Percentiles rank a stretch among this genome's conserved stretches.
These are phyloP conservation scores for Cerrena zonata DNA, from an alignment of 1,284 basidiomycete species.

Conservation along the genomic window DNA sequence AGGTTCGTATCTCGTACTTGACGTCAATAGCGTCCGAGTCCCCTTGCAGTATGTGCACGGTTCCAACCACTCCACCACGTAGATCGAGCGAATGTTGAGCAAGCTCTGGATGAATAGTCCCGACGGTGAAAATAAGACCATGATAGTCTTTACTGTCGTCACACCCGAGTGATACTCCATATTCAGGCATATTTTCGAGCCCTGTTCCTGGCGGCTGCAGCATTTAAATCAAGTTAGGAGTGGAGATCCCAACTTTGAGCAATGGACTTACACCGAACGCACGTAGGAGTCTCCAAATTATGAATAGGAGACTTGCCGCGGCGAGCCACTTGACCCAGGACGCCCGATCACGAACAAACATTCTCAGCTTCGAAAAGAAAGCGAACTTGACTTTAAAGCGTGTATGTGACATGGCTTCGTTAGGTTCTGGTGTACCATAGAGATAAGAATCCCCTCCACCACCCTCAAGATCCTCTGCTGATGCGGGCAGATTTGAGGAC, in stretches of 20 bases:
- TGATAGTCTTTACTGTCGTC: constrained; percentile 35
- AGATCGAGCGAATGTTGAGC: constrained; percentile 42
- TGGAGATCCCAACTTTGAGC: not conserved
- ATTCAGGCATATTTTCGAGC: constrained; percentile 49
- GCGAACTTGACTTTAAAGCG: not conserved
- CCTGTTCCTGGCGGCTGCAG: constrained; percentile 42
- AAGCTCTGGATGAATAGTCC: constrained; percentile 14
- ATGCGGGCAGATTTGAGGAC: not conserved
- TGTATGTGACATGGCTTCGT: not conserved
- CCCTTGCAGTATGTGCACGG: constrained; percentile 42
- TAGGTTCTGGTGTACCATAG: not conserved
- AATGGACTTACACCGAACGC: not conserved
- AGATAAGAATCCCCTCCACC: not conserved
- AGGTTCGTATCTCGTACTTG: constrained; percentile 44
- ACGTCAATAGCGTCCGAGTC: constrained; percentile 35
- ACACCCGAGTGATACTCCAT: constrained; percentile 49
- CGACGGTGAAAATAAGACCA: constrained; percentile 38
- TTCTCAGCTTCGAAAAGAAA: not conserved
- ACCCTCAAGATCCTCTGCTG: not conserved
- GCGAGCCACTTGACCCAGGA: not conserved
- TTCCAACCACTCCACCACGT: constrained; percentile 45
- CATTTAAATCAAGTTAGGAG: not conserved
- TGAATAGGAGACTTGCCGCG: not conserved
- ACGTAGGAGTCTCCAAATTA: not conserved
- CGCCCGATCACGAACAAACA: not conserved